Base-by-base conservation (phyloP, 495 filamentous ascomycete genomes). In the Neurospora tetraspora region DNA sequence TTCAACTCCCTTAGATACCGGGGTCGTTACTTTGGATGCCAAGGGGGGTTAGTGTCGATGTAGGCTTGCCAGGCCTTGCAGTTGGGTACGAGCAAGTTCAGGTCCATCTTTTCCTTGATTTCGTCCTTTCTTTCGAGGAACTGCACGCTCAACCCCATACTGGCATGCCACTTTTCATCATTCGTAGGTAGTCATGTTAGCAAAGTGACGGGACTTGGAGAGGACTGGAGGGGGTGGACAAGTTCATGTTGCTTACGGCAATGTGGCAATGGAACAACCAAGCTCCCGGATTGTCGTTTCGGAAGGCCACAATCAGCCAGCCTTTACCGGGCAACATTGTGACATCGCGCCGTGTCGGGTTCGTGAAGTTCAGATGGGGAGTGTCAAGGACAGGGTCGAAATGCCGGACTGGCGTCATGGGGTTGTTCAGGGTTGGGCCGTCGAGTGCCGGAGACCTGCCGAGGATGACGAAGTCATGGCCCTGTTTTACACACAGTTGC, bases 261-360 rank as follows among this genome's bases (percentile, higher is more conserved):
- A 87, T 83, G 75, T 89, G 86, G 75, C 85, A 88, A 74, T 87
- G 85, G 77, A 87, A 81, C 10, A 87, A 73, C 85, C 86, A 88
- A n/a, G 80, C 81, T 6, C 85, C 85, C 7, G 85, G 87, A 71
- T 88, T 88, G 73, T 87, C 85, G 18, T 74, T 82, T 71, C 84
- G 76, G 74, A 88, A 89, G 27, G 82, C 83, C 27, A 89, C 74
- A 14, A 85, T 75, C 42, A 85, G 70, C 81, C 83, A 81, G 1
- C 83, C 87, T 43, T 71, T 73, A 2, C 76, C 78, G 8, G 85
- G 83, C 11, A 90, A 74, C 73, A 89, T 81, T 3, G 84, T 82
- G 3, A 81, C 72, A 70, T 79, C 78, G 1, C 77, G 72, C 18
- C 77, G 72, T 14, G 71, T 23, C 1, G 75, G 75, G 76, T 83